phyloP scores from a whole-genome alignment of 192 early-diverging fungal species.

The Oehlia diaphana region DNA sequence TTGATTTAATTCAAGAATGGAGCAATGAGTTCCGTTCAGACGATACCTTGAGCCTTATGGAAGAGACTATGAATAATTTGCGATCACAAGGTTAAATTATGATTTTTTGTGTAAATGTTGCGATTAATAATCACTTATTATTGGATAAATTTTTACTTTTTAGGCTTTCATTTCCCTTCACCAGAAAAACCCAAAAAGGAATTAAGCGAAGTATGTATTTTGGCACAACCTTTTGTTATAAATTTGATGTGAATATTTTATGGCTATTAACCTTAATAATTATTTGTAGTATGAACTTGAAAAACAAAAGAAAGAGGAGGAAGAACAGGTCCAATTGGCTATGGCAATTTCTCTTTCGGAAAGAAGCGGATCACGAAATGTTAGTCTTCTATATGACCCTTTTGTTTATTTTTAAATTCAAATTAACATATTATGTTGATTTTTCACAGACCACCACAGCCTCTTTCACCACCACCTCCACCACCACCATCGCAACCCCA shows the following conservation, averaged over 20 bases:
- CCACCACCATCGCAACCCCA: no score
- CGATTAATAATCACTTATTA: neutral
- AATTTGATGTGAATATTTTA: neutral
- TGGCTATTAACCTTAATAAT: neutral
- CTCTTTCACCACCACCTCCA: no score
- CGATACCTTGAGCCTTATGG: slow-evolving; percentile 77
- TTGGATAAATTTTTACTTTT: neutral
- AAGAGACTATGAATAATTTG: slow-evolving; percentile 66
- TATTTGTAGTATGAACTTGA: slow-evolving; percentile 37
- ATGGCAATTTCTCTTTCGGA: slow-evolving; percentile 86
- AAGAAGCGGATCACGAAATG: slow-evolving; percentile 34
- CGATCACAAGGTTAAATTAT: slow-evolving; percentile 48
- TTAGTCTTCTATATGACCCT: neutral
- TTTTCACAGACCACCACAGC: neutral
- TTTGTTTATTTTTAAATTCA: no score
- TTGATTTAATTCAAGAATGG: slow-evolving; percentile 92
- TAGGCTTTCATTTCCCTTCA: slow-evolving; percentile 65
- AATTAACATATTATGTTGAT: slow-evolving; percentile 38
- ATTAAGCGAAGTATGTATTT: slow-evolving; percentile 47
- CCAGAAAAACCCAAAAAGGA: slow-evolving; percentile 84
- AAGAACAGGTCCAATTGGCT: slow-evolving; percentile 92
- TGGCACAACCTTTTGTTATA: neutral
- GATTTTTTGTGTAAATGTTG: neutral
- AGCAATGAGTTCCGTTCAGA: slow-evolving; percentile 81
- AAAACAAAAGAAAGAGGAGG: slow-evolving; percentile 87